These are phyloP conservation scores for Coemansia sp. DNA, from an alignment of 192 early-diverging fungal species.

Conservation along the genomic window DNA sequence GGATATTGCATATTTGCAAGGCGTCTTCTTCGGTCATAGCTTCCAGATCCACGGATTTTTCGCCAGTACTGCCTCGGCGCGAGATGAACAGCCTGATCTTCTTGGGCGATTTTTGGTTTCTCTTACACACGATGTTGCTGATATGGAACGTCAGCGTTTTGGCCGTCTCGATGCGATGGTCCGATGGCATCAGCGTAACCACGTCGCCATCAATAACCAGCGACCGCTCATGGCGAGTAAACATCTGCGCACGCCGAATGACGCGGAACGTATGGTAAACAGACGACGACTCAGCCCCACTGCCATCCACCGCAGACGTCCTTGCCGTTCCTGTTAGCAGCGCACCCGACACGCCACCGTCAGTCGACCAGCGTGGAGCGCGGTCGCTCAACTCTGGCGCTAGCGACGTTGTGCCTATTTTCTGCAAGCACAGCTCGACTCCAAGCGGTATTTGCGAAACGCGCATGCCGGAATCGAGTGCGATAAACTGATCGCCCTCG, in stretches of 20 bases:
- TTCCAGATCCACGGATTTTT: constrained; percentile 79
- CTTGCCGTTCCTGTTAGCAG: background rate
- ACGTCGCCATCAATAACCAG: constrained; percentile 96
- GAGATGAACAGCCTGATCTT: constrained; percentile 69
- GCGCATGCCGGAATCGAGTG: constrained; percentile 75
- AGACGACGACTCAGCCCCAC: constrained; percentile 8
- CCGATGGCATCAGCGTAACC: constrained; percentile 83
- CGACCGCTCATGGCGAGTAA: constrained; percentile 77
- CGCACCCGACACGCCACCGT: background rate
- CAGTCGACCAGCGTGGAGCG: constrained; percentile 2
- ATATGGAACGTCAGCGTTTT: constrained; percentile 78
- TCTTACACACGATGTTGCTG: constrained; percentile 65
- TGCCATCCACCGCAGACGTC: background rate
- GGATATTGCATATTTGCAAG: constrained; percentile 38
- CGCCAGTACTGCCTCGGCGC: constrained; percentile 56
- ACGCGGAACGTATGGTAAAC: constrained; percentile 79
- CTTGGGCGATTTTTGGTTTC: constrained; percentile 63
- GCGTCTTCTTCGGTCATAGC: constrained; percentile 63
- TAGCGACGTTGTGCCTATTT: constrained; percentile 22
- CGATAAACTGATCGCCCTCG: constrained; percentile 65
- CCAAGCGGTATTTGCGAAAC: constrained; percentile 57
- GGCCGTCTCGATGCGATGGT: constrained; percentile 77
- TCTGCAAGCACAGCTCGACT: constrained; percentile 45
- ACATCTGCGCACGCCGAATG: constrained; percentile 80
- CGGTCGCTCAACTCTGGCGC: background rate